Base-by-base conservation (phyloP, 768 basidiomycete species). In the Macrolepiota dolichaula region DNA sequence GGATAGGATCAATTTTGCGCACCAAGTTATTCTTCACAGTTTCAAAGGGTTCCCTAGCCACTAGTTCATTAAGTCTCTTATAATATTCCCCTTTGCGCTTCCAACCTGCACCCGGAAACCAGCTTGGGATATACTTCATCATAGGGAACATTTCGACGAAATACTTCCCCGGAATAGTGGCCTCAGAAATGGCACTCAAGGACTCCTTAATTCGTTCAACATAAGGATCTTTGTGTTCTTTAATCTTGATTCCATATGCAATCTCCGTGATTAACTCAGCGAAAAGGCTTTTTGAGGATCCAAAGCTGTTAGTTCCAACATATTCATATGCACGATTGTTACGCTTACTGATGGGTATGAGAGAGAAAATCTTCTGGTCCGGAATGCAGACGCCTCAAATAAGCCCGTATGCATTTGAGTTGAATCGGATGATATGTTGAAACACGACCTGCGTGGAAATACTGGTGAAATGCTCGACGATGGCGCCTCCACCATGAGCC, bases 221-320 rank as follows among this genome's bases (percentile, higher is more conserved):
- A n/a, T 44, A 44, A 19, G 42, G 42, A 44, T 44, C 42, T 17
- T 76, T 61, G 13, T 69, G 64, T 10, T 66, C 62, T 6, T 61
- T 50, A 3, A 72, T 61, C 15, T 69, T 51, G 17, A 73, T 58
- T 3, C 75, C 75, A 52, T 76, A 76, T 2, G 67, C 66, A 12
- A 69, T 64, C 2, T 64, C 63, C 4, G 74, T 65, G 29, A 82
- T 80, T 51, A 79, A 79, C 0, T 74, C 70, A 40, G 76, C 76
- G 10, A 76, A 78, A 10, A 78, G 65, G 38, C 78, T 79, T 44
- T 19, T 17, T 36, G 36, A 53, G 37, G 13, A 19, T 52, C 37
- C 57, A 15, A 9, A 58, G 4, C 32, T 17, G 17, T 11, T 11
- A 12, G 10, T 17, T 37, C 38, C 10, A 17, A 40, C 4, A 12